Evolutionary conservation across 2,329 filamentous ascomycete genomes (phyloP).

Genomic region (Gnomoniopsis sp.): DNA sequence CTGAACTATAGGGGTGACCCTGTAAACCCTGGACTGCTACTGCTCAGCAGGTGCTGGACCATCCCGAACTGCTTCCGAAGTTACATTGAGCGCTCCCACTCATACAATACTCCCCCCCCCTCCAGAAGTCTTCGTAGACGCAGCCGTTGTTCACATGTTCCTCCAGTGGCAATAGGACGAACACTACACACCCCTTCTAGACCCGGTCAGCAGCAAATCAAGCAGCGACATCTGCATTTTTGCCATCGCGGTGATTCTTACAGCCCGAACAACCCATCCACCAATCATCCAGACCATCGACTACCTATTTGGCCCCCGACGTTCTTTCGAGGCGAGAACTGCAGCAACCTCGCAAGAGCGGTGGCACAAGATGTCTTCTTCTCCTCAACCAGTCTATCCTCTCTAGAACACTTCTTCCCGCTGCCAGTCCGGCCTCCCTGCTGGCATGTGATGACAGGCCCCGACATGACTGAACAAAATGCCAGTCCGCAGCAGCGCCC

Average conservation of each 20-base stretch:
- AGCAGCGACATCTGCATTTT: too few relatives aligned
- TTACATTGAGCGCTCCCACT: neutral
- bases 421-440: slow-evolving; percentile 3
- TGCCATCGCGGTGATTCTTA: too few relatives aligned
- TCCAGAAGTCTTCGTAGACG: neutral
- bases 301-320: too few relatives aligned
- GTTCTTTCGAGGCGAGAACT: too few relatives aligned
- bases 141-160: too few relatives aligned
- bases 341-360: neutral
- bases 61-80: neutral
- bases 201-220: too few relatives aligned
- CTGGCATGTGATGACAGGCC: slow-evolving; percentile 16
- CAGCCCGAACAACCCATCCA: too few relatives aligned
- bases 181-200: neutral
- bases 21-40: neutral
- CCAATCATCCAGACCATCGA: too few relatives aligned
- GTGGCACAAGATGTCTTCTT: slow-evolving; percentile 18
- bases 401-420: slow-evolving; percentile 6
- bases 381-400: slow-evolving; percentile 1
- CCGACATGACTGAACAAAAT: slow-evolving; percentile 20
- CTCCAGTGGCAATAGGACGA: neutral
- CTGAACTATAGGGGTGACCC: neutral
- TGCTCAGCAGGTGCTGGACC: neutral
- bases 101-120: neutral
- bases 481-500: slow-evolving; percentile 13